A percentile compares a stretch with the other conserved stretches of the same genome.
These are phyloP conservation scores for Baeospora myosura DNA, from an alignment of 1,284 basidiomycete genomes.

Conservation along the genomic window DNA sequence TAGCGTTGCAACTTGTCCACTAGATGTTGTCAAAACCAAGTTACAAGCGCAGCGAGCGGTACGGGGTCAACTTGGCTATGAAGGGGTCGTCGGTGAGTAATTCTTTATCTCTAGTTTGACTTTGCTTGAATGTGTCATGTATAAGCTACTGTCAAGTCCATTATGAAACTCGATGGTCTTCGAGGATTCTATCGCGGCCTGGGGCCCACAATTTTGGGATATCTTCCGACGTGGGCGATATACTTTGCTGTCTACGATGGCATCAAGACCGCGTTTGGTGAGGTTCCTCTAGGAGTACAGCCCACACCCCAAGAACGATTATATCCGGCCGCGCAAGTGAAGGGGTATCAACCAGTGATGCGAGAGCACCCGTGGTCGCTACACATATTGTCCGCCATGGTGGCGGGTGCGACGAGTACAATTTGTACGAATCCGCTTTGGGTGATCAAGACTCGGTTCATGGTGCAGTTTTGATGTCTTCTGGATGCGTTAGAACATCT, in stretches of 20 bases:
- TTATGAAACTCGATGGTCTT: slow-evolving; percentile 70
- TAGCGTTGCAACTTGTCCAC: slow-evolving; percentile 91
- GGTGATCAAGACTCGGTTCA: slow-evolving; percentile 97
- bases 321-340: slow-evolving; percentile 74
- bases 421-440: slow-evolving; percentile 89
- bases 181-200: slow-evolving; percentile 89
- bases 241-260: slow-evolving; percentile 97
- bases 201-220: slow-evolving; percentile 91
- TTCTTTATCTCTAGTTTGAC: slow-evolving; percentile 10
- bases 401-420: slow-evolving; percentile 85
- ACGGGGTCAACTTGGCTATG: slow-evolving; percentile 61
- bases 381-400: slow-evolving; percentile 90
- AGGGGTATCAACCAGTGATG: slow-evolving; percentile 71
- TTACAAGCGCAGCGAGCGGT: slow-evolving; percentile 82
- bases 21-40: slow-evolving; percentile 97
- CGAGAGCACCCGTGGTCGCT: slow-evolving; percentile 76
- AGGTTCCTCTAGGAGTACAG: slow-evolving; percentile 41
- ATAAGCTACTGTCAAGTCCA: slow-evolving; percentile 66
- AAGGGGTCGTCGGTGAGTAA: slow-evolving; percentile 66
- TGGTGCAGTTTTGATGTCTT: slow-evolving; percentile 69
- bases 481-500: slow-evolving; percentile 16
- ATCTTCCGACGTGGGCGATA: slow-evolving; percentile 96
- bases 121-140: slow-evolving; percentile 8
- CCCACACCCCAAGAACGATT: slow-evolving; percentile 34
- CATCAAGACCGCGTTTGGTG: slow-evolving; percentile 78